Evolutionary conservation across 495 filamentous ascomycete species (phyloP).

Genomic region (Daldinia loculata): DNA sequence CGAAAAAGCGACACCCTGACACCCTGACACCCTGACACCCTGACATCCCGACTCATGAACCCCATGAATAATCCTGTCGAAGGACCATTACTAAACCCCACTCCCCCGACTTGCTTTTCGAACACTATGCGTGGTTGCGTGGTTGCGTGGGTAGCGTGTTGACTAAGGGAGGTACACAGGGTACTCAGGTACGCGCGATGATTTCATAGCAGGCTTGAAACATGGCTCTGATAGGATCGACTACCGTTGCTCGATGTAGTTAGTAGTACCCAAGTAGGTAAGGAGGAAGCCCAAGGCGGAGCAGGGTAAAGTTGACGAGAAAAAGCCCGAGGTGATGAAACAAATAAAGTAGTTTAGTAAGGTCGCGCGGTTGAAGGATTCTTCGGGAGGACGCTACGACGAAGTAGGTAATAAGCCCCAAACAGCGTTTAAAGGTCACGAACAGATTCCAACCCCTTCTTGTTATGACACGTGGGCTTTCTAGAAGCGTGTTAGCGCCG

Average conservation of each 20-base stretch:
- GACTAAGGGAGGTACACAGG: background rate
- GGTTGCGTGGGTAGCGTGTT: constrained; percentile 2
- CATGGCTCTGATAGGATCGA: constrained; percentile 27
- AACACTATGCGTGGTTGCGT: background rate
- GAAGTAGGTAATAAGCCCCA: constrained; percentile 32
- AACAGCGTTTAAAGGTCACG: constrained; percentile 23
- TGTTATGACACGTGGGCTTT: constrained; percentile 43
- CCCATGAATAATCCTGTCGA: constrained; percentile 14
- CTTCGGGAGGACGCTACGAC: constrained; percentile 15
- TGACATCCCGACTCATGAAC: constrained; percentile 37
- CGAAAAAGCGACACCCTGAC: constrained; percentile 29
- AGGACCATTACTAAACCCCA: constrained; percentile 25
- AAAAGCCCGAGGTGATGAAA: constrained; percentile 37
- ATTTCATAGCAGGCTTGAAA: constrained; percentile 19
- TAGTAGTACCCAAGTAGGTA: background rate
- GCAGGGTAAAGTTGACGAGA: constrained; percentile 16
- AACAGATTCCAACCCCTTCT: constrained; percentile 40
- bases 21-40: background rate
- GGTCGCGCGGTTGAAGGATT: constrained; percentile 26
- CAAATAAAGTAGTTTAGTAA: constrained; percentile 32
- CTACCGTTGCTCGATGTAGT: constrained; percentile 3
- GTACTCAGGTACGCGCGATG: constrained; percentile 11
- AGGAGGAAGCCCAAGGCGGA: constrained; percentile 12
- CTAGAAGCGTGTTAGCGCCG: constrained; percentile 35
- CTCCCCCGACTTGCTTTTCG: constrained; percentile 12